Evolutionary conservation across 2,329 filamentous ascomycete species (phyloP).

Genomic region (Phaeosphaeria sp.): DNA sequence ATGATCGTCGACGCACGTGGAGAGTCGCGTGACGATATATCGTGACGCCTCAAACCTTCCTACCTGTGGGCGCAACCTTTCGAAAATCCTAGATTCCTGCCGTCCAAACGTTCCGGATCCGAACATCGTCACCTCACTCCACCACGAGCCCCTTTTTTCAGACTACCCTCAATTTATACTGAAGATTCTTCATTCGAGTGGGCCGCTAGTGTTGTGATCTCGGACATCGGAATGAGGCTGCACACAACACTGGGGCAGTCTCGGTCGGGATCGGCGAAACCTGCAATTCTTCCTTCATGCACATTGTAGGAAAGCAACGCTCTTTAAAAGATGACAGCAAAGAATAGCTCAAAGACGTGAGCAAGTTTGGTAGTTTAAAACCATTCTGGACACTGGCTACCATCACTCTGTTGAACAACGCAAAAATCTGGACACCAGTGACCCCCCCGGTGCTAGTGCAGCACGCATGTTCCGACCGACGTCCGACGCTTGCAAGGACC

Average conservation of each 20-base stretch:
- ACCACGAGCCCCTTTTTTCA: slow-evolving; percentile 30
- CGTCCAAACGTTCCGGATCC: background rate
- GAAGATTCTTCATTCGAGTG: slow-evolving; percentile 18
- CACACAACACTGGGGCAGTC: slow-evolving; percentile 11
- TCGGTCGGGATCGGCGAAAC: slow-evolving; percentile 30
- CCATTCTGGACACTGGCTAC: background rate
- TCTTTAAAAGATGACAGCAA: background rate
- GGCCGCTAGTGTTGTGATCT: slow-evolving; percentile 32
- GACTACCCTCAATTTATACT: slow-evolving; percentile 20
- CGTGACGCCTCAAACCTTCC: background rate
- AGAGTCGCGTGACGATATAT: background rate
- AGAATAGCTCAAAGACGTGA: background rate
- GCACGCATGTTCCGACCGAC: background rate
- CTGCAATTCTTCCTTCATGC: background rate
- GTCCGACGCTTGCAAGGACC: background rate
- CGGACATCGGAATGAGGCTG: slow-evolving; percentile 22
- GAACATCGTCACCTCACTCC: slow-evolving; percentile 11
- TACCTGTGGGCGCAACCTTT: background rate
- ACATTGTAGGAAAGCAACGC: background rate
- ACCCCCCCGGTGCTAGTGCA: too few species aligned
- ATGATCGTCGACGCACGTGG: background rate
- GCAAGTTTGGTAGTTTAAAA: background rate
- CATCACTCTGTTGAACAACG: background rate
- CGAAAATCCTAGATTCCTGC: background rate
- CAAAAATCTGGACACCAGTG: background rate